phyloP scores from a whole-genome alignment of 306 rosid genomes.

The Lagenaria siceraria region DNA sequence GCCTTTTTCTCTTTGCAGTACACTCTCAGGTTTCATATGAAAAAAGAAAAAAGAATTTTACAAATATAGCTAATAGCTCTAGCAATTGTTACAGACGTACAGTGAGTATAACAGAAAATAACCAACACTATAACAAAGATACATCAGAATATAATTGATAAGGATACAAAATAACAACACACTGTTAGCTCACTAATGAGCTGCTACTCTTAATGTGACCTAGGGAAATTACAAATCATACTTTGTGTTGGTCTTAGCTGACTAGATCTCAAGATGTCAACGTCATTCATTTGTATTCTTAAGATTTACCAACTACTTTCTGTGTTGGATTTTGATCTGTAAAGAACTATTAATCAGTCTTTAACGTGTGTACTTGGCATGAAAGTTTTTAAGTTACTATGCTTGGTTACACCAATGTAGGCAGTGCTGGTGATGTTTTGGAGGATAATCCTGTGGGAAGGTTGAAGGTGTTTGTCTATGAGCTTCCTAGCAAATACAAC shows the following conservation, averaged over 20 bases:
- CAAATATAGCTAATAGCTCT: neutral
- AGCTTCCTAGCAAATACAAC: slow-evolving; percentile 96
- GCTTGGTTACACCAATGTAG: slow-evolving; percentile 26
- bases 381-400: neutral
- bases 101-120: neutral
- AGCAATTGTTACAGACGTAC: neutral
- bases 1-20: neutral
- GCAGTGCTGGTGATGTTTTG: slow-evolving; percentile 97
- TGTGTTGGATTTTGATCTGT: neutral
- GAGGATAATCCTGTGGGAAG: slow-evolving; percentile 98
- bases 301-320: neutral
- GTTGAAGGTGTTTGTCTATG: slow-evolving; percentile 93
- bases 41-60: neutral
- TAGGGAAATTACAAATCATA: neutral
- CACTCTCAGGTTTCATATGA: neutral
- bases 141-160: neutral
- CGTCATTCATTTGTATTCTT: neutral
- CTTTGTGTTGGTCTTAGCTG: neutral
- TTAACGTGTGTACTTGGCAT: neutral
- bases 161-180: neutral
- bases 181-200: neutral
- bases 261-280: neutral
- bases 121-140: neutral
- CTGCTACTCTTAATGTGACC: neutral
- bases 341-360: neutral